Conservation (phyloP, 164 flowering plant genomes). For the Stephania yunnanensis region DNA sequence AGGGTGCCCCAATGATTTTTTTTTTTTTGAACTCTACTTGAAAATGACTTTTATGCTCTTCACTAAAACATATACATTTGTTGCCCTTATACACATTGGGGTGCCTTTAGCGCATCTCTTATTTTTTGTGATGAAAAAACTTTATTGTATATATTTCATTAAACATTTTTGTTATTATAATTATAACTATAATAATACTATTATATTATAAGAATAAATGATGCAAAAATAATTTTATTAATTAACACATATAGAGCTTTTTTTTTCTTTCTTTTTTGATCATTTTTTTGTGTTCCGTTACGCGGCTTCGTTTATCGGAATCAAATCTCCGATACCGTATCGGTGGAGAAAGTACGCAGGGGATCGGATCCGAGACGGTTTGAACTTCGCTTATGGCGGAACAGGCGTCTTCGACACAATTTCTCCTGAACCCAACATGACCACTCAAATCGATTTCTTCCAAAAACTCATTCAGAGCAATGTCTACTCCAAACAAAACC, state of each 20-base stretch:
- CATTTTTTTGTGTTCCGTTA: background rate
- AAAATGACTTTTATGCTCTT: too few relatives aligned
- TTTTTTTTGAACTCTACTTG: too few relatives aligned
- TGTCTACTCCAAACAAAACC: conserved; percentile 30
- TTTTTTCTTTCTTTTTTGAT: background rate
- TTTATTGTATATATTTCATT: too few relatives aligned
- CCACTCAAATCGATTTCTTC: conserved; percentile 60
- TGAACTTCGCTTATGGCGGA: conserved; percentile 89
- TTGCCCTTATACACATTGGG: too few relatives aligned
- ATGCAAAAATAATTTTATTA: too few relatives aligned
- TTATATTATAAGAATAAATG: too few relatives aligned
- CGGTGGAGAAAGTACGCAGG: conserved; percentile 31
- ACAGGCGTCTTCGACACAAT: conserved; percentile 77
- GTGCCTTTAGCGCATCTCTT: too few relatives aligned
- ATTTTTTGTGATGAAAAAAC: too few relatives aligned
- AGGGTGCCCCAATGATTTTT: too few relatives aligned
- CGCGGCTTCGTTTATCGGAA: conserved; percentile 32
- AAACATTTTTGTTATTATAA: too few relatives aligned
- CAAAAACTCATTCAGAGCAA: conserved; percentile 28
- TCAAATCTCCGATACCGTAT: conserved; percentile 64
- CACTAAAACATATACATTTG: too few relatives aligned
- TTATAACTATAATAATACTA: too few relatives aligned
- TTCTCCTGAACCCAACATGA: conserved; percentile 57
- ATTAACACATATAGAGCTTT: background rate
- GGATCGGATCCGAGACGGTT: conserved; percentile 33